Percentiles rank a stretch among this genome's conserved stretches.
Conservation (phyloP, 345 rosid species). For the Eucalyptus sp. region DNA sequence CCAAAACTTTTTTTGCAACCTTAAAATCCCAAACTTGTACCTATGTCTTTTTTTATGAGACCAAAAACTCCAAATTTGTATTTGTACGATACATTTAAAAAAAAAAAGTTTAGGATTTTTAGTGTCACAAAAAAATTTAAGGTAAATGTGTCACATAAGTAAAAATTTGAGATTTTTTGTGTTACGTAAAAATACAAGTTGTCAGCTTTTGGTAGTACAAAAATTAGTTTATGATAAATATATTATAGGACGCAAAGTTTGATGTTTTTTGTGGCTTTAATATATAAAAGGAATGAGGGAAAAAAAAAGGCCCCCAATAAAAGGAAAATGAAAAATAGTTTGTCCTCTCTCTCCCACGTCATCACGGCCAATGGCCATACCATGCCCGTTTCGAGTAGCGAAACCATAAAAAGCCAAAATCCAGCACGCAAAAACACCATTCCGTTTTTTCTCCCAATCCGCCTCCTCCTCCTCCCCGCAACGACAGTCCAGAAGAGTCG, state of each 20-base stretch:
- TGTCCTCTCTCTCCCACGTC: not conserved
- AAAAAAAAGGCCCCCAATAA: too few species aligned
- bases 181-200: rapidly evolving
- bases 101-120: rapidly evolving
- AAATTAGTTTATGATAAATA: rapidly evolving
- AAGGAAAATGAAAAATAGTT: not conserved
- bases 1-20: too few species aligned
- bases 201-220: rapidly evolving
- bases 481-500: not conserved
- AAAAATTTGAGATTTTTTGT: rapidly evolving
- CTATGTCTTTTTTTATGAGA: too few species aligned
- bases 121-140: rapidly evolving
- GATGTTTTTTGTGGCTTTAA: too few species aligned
- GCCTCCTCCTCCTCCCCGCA: not conserved
- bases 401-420: not conserved
- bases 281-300: not conserved
- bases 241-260: rapidly evolving
- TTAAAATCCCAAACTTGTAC: rapidly evolving
- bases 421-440: not conserved
- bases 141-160: rapidly evolving
- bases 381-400: not conserved
- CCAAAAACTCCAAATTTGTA: too few species aligned
- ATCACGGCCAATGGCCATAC: not conserved
- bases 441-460: not conserved
- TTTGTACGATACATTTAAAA: too few species aligned